Evolutionary conservation across 805 yeast genomes (phyloP), one percentile per base, ranked within the genome.

Genomic region (Ogataea salicorniae): DNA sequence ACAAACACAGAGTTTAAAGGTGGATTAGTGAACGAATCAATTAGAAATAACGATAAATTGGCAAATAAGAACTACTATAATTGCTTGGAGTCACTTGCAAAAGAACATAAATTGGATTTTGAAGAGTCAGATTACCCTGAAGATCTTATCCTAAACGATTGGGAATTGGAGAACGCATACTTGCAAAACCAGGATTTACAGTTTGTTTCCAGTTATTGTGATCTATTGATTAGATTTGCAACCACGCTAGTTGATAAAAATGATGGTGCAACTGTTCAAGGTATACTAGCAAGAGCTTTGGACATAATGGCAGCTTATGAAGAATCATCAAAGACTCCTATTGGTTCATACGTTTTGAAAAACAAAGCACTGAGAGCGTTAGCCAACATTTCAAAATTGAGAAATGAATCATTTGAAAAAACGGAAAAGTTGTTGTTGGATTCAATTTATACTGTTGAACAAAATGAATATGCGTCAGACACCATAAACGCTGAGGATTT

Each of bases 191-290:
- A 68, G 53, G 64, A 68, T 48, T 34, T 58, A 4, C 50, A 56
- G 0, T 73, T 71, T 48, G 44, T 73, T 15, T 53, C 64, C 4
- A 57, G 60, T 29, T 67, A 67, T 43, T 56, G 62, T 46, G 76
- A 75, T 55, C 52, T 74, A 11, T 52, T 74, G 5, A 44, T 70
- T 7, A 61, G 78, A 52, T 63, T 65, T 51, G 73, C 75, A 0
- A 39, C 72, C 23, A 63, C 72, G 0, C 58, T 68, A 5, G 64
- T 63, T 22, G 42, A 38, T 16, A 20, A 38, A 38, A 31, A n/a
- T n/a, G 55, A 33, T 26, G 58, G 57, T 5, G 56, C 58, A 5
- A 57, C 64, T 14, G 60, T 56, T 4, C 52, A 59, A 20, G 50
- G 56, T 17, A 54, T 63, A 22, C 53, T 71, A 8, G 51, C 56